Evolutionary conservation across 2,329 filamentous ascomycete species (phyloP), one percentile per base, ranked within the genome.

Genomic region (Cadophora malorum): DNA sequence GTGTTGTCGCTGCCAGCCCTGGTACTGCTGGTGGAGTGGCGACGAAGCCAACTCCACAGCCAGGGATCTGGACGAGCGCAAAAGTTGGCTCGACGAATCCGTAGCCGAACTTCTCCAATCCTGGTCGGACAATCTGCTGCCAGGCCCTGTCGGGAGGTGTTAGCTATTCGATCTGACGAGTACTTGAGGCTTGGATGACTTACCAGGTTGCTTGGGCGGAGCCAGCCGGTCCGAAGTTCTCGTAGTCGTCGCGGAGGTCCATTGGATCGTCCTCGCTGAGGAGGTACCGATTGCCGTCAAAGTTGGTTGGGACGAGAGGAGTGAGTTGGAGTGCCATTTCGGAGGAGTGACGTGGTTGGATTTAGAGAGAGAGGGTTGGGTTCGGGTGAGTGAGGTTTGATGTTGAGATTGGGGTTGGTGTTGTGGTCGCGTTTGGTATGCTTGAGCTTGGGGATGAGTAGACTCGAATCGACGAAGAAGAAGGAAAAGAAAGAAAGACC

Each of bases 401-500:
- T 56, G 53, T 56, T 35, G 3, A 16, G 4, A 19, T 35, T 28
- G 3, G 31, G n/a, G 25, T n/a, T 55, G 14, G 14, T 19, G 52
- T 33, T 55, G 28, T 14, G 25, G 53, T 56, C 3, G 16, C 28
- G 7, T 14, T 21, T 56, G 31, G 31, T 58, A 58, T 58, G 55
- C 31, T 21, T 38, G 10, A 31, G 55, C 31, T 21, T 38, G 10
- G 55, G 33, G 16, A 58, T 58, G 55, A 58, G 55, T n/a, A 10
- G 35, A 28, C 31, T 56, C 53, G n/a, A 58, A 58, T 58, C 33
- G 33, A 58, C n/a, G 55, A 58, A 41, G 55, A 56, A 38, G n/a
- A 10, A 58, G 33, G 33, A 58, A 7, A 38, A 21, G 8, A 38
- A 23, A 3, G 55, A 58, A 38, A n/a, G 10, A 33, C 14, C 33